Conservation (phyloP, 768 basidiomycete genomes). For the Psilocybe cubensis region DNA sequence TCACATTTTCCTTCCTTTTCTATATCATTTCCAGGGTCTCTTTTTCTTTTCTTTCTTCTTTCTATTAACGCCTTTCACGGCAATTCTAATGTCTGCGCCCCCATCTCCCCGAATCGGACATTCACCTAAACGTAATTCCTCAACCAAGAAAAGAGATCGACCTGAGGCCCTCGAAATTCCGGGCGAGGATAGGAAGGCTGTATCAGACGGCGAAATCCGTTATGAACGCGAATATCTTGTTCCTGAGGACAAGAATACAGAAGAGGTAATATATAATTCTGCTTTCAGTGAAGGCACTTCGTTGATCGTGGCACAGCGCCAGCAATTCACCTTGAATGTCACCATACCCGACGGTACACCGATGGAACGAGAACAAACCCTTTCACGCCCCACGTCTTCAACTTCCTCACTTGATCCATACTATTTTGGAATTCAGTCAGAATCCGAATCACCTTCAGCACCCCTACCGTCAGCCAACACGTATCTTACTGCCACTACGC, state of each 20-base stretch:
- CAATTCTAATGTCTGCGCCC: constrained; percentile 44
- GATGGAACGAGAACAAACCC: constrained; percentile 43
- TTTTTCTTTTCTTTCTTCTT: constrained; percentile 15
- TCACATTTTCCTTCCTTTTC: constrained; percentile 25
- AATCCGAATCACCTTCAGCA: constrained; percentile 66
- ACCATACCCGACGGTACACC: constrained; percentile 43
- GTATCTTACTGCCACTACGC: constrained; percentile 58
- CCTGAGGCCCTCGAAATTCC: constrained; percentile 56
- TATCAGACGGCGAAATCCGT: constrained; percentile 42
- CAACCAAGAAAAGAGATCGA: constrained; percentile 50
- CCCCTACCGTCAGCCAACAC: constrained; percentile 47
- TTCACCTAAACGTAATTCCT: constrained; percentile 36
- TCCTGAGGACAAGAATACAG: constrained; percentile 19
- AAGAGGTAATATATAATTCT: constrained; percentile 25
- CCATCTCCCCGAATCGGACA: constrained; percentile 41
- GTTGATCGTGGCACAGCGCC: constrained; percentile 25
- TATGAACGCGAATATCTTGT: constrained; percentile 36
- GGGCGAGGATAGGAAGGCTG: constrained; percentile 36
- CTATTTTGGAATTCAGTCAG: constrained; percentile 77
- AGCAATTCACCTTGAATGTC: constrained; percentile 51
- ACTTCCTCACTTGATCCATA: constrained; percentile 88
- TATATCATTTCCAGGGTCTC: constrained; percentile 20
- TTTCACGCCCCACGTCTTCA: constrained; percentile 72
- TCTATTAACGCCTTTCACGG: constrained; percentile 17
- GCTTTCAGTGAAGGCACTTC: constrained; percentile 19